These are phyloP conservation scores for Gossypium laxum DNA, from an alignment of 441 rosid species.

Conservation along the genomic window DNA sequence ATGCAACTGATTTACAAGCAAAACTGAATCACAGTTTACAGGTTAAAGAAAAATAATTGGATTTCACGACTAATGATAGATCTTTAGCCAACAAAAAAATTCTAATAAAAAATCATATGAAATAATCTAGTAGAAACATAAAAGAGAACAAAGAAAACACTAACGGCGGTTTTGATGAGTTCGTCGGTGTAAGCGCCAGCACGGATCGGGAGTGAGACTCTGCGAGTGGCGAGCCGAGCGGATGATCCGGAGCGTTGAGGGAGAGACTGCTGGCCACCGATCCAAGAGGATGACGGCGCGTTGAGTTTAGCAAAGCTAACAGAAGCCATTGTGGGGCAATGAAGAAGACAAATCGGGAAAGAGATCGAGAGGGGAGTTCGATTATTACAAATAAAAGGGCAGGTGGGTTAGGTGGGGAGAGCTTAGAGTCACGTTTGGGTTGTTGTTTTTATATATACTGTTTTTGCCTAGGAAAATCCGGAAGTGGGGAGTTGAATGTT, in stretches of 20 bases:
- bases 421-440: background rate
- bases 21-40: background rate
- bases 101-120: background rate
- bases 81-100: background rate
- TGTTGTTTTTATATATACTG: background rate
- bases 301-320: constrained; percentile 51
- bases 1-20: background rate
- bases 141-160: constrained; percentile 20
- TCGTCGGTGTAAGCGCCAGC: constrained; percentile 68
- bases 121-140: background rate
- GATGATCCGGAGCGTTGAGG: constrained; percentile 29
- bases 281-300: constrained; percentile 56
- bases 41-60: background rate
- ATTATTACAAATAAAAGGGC: background rate
- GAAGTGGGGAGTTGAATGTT: background rate
- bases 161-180: constrained; percentile 79
- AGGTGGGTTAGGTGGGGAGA: background rate
- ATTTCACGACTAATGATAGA: background rate
- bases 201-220: constrained; percentile 62
- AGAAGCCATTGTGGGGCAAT: constrained; percentile 47
- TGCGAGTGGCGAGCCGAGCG: constrained; percentile 34
- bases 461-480: background rate
- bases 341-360: background rate
- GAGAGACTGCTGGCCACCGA: constrained; percentile 51
- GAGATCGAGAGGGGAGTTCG: background rate